Evolutionary conservation across 495 filamentous ascomycete species (phyloP).

Genomic region (Acidiella bohemica): DNA sequence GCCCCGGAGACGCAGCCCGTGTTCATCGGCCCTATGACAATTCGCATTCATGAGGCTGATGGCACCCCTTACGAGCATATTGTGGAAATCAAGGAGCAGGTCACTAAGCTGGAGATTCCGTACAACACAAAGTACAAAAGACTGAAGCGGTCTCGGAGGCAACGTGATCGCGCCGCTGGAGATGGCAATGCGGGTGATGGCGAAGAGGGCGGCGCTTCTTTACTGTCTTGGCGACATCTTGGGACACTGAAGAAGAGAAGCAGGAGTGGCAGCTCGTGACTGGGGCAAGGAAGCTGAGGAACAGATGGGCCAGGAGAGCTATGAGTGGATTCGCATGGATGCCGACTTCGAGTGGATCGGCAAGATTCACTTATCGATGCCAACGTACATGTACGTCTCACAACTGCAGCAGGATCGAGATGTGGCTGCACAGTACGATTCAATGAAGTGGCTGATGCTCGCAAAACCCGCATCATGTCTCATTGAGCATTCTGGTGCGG

Average conservation of each 20-base stretch:
- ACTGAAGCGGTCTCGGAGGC: constrained; percentile 77
- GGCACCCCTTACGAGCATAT: constrained; percentile 98
- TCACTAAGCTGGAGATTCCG: constrained; percentile 76
- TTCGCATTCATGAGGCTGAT: constrained; percentile 96
- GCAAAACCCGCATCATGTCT: constrained; percentile 55
- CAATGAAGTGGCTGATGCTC: constrained; percentile 45
- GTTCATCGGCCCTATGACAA: constrained; percentile 93
- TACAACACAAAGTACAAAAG: constrained; percentile 99
- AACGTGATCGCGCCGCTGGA: constrained; percentile 60
- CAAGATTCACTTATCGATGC: constrained; percentile 63
- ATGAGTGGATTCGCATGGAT: constrained; percentile 97
- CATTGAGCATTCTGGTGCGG: constrained; percentile 71
- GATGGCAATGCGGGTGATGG: constrained; percentile 49
- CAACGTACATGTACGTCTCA: constrained; percentile 91
- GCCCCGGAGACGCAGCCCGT: constrained; percentile 55
- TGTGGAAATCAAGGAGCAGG: constrained; percentile 78
- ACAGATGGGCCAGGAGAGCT: constrained; percentile 86
- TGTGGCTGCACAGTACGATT: constrained; percentile 87
- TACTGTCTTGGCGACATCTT: constrained; percentile 91
- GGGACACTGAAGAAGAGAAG: constrained; percentile 64
- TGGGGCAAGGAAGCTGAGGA: constrained; percentile 80
- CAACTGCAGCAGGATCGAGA: constrained; percentile 96
- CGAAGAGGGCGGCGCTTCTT: constrained; percentile 71
- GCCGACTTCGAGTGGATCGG: constrained; percentile 98
- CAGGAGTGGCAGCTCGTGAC: constrained; percentile 66